These are phyloP conservation scores for Aspergillus uvarum DNA, from an alignment of 2,329 filamentous ascomycete genomes.

Conservation along the genomic window DNA sequence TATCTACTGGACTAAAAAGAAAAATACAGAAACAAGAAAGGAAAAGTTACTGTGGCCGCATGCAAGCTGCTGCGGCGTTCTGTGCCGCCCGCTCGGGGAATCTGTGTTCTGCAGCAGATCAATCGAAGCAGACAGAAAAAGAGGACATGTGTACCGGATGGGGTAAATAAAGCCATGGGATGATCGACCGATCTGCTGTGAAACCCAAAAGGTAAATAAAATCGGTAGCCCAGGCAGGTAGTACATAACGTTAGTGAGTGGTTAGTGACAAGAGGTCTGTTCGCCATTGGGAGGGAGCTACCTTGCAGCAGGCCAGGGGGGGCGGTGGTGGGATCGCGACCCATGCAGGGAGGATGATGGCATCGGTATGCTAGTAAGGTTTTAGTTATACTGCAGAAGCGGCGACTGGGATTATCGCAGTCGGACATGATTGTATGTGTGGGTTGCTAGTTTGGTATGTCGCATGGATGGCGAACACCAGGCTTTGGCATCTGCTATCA, in stretches of 20 bases:
- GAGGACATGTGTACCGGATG: conserved; percentile 2
- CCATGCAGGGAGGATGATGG: conserved; percentile 4
- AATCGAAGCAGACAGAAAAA: background rate
- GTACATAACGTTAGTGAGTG: background rate
- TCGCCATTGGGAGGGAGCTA: conserved; percentile 5
- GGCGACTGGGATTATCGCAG: background rate
- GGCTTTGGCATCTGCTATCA: too few species aligned
- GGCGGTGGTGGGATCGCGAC: conserved; percentile 6
- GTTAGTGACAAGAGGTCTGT: conserved; percentile 18
- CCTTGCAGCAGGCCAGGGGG: conserved; percentile 17
- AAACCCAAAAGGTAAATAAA: background rate
- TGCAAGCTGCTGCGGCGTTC: background rate
- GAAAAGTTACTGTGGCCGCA: background rate
- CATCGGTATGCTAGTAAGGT: background rate
- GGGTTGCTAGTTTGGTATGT: background rate
- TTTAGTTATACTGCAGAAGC: background rate
- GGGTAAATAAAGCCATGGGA: conserved; percentile 2
- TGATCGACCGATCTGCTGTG: conserved; percentile 16
- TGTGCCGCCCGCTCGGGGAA: background rate
- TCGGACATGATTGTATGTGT: background rate
- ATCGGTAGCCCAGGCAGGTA: background rate
- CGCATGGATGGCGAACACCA: background rate
- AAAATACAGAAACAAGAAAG: too few species aligned
- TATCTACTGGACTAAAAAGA: too few species aligned
- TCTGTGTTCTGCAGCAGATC: conserved; percentile 5